phyloP scores from a whole-genome alignment of 2,329 filamentous ascomycete genomes.

The Macrophomina tecta region DNA sequence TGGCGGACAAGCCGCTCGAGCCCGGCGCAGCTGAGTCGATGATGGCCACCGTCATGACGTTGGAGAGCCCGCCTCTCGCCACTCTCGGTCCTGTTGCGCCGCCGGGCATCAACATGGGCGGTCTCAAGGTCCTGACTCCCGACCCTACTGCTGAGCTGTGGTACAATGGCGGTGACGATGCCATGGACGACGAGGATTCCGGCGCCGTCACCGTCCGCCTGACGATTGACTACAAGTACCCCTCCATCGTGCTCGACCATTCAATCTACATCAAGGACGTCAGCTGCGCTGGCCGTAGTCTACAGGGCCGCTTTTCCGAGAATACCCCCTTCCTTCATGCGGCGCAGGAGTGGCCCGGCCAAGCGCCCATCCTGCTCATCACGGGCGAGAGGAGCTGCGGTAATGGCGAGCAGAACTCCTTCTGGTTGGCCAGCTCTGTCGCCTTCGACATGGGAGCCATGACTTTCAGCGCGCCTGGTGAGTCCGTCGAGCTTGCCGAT shows the following conservation, averaged over 20 bases:
- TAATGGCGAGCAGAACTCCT: constrained; percentile 23
- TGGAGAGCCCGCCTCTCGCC: constrained; percentile 7
- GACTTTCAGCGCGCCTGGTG: constrained; percentile 26
- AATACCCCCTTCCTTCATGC: constrained; percentile 25
- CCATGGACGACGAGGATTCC: constrained; percentile 1
- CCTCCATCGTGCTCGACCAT: constrained; percentile 29
- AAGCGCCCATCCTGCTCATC: constrained; percentile 26
- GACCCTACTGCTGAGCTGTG: neutral
- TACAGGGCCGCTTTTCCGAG: constrained; percentile 24
- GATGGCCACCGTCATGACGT: neutral
- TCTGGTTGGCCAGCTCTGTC: constrained; percentile 29
- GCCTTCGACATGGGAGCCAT: constrained; percentile 24
- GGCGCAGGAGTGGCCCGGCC: constrained; percentile 12
- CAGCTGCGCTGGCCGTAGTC: constrained; percentile 13
- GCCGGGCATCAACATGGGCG: constrained; percentile 20
- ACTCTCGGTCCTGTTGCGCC: constrained; percentile 14
- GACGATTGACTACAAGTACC: constrained; percentile 28
- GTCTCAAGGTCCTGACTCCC: constrained; percentile 2
- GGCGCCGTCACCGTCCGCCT: constrained; percentile 12
- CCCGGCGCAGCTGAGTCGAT: neutral
- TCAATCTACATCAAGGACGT: constrained; percentile 29
- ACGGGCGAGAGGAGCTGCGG: constrained; percentile 28
- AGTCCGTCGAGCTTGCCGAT: constrained; percentile 14
- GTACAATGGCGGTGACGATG: constrained; percentile 19
- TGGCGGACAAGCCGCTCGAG: neutral